These are phyloP conservation scores for Apiospora koreana DNA, from an alignment of 2,329 filamentous ascomycete species.

Conservation along the genomic window DNA sequence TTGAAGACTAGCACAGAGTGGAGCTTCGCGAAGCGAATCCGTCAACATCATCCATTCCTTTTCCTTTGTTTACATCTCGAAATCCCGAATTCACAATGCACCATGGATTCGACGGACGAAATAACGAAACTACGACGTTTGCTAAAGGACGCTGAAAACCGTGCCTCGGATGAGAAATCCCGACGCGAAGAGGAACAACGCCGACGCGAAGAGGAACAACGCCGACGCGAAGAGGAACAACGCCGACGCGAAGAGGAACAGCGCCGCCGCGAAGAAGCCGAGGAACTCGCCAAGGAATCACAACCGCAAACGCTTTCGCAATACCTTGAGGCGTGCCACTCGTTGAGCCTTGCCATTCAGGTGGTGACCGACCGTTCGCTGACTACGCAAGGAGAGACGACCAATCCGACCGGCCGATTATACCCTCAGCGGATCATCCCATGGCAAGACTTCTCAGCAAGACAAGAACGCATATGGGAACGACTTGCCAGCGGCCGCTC, in stretches of 20 bases:
- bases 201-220: constrained; percentile 26
- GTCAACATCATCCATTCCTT: not conserved
- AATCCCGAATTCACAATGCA: not conserved
- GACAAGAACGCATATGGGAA: constrained; percentile 35
- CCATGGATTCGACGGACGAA: not conserved
- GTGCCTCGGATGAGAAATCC: not conserved
- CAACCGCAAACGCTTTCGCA: constrained; percentile 23
- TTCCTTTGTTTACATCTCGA: not conserved
- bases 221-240: constrained; percentile 25
- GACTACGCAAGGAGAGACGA: constrained; percentile 36
- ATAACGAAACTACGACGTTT: not conserved
- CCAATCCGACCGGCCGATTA: constrained; percentile 33
- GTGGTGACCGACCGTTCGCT: constrained; percentile 32
- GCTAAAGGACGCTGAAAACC: not conserved
- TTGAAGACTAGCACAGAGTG: not conserved
- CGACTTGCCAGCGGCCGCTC: constrained; percentile 22
- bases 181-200: constrained; percentile 22
- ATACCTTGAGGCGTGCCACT: constrained; percentile 37
- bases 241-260: no score
- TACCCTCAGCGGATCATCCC: constrained; percentile 38
- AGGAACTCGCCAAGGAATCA: constrained; percentile 20
- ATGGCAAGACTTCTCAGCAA: constrained; percentile 32
- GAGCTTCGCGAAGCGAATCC: not conserved
- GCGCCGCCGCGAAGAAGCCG: constrained; percentile 26
- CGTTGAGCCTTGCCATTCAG: constrained; percentile 30